These are phyloP conservation scores for Amanita inopinata DNA, from an alignment of 768 basidiomycete genomes.

Conservation along the genomic window DNA sequence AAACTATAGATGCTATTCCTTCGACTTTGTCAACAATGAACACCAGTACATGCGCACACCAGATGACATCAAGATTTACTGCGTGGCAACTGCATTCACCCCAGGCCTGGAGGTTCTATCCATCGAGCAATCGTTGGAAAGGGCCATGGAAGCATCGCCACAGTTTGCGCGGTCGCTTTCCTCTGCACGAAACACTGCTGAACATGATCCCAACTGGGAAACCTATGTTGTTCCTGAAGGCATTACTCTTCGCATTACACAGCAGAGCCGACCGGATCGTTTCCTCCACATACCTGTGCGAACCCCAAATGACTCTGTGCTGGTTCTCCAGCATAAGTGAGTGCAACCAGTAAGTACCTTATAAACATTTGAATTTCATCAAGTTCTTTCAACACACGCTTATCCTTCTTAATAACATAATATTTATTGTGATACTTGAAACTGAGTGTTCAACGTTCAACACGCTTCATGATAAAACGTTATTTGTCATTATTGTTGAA, in stretches of 20 bases:
- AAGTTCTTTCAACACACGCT: too few species aligned
- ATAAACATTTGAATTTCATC: too few species aligned
- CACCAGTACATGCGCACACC: slow-evolving; percentile 12
- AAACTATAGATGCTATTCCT: slow-evolving; percentile 9
- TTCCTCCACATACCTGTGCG: slow-evolving; percentile 11
- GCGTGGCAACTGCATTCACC: slow-evolving; percentile 11
- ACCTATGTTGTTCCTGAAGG: slow-evolving; percentile 13
- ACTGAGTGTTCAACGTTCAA: too few species aligned
- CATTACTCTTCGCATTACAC: slow-evolving; percentile 13
- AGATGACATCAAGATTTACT: slow-evolving; percentile 12
- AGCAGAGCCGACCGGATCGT: slow-evolving; percentile 9
- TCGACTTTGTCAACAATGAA: slow-evolving; percentile 11
- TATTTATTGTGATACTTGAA: too few species aligned
- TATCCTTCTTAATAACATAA: too few species aligned
- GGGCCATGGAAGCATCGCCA: slow-evolving; percentile 1
- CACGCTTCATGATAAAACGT: too few species aligned
- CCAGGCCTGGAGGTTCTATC: slow-evolving; percentile 11
- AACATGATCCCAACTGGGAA: slow-evolving; percentile 13
- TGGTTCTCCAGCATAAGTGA: slow-evolving; percentile 7
- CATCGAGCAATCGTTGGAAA: slow-evolving; percentile 9
- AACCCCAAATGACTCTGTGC: slow-evolving; percentile 5
- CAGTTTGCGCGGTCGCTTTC: background rate
- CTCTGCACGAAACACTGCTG: slow-evolving; percentile 3
- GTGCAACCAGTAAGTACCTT: too few species aligned
- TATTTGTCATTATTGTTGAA: too few species aligned